Percentiles rank a stretch among this genome's conserved stretches.
These are phyloP conservation scores for Alnus glutinosa DNA, from an alignment of 306 rosid genomes.

Conservation along the genomic window DNA sequence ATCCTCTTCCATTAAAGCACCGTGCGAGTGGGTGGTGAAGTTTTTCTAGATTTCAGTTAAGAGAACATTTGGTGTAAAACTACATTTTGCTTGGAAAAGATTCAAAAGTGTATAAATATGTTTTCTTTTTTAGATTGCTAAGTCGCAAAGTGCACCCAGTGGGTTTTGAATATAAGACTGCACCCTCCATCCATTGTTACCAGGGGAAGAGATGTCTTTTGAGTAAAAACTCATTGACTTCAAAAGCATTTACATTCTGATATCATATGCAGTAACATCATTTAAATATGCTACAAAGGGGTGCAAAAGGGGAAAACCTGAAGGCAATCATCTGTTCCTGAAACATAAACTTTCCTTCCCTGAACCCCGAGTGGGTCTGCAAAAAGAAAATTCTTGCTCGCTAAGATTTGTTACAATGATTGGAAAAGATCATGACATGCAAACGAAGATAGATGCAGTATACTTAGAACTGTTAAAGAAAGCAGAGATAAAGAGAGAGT, in stretches of 20 bases:
- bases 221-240: not conserved
- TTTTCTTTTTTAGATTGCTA: not conserved
- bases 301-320: conserved; percentile 55
- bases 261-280: not conserved
- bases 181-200: not conserved
- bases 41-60: not conserved
- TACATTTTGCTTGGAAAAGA: not conserved
- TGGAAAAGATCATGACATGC: conserved; percentile 14
- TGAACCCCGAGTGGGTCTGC: conserved; percentile 91
- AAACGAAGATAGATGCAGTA: conserved; percentile 13
- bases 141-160: not conserved
- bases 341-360: conserved; percentile 73
- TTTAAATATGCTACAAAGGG: conserved; percentile 19
- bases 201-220: not conserved
- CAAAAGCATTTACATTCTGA: not conserved
- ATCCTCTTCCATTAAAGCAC: not conserved
- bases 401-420: conserved; percentile 17
- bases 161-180: not conserved
- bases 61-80: not conserved
- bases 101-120: not conserved
- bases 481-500: conserved; percentile 15
- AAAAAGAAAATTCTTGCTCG: conserved; percentile 18
- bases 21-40: not conserved
- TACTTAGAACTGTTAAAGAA: conserved; percentile 1
- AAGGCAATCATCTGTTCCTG: conserved; percentile 63